phyloP scores from a whole-genome alignment of 495 filamentous ascomycete genomes.

The Daldinia vernicosa region DNA sequence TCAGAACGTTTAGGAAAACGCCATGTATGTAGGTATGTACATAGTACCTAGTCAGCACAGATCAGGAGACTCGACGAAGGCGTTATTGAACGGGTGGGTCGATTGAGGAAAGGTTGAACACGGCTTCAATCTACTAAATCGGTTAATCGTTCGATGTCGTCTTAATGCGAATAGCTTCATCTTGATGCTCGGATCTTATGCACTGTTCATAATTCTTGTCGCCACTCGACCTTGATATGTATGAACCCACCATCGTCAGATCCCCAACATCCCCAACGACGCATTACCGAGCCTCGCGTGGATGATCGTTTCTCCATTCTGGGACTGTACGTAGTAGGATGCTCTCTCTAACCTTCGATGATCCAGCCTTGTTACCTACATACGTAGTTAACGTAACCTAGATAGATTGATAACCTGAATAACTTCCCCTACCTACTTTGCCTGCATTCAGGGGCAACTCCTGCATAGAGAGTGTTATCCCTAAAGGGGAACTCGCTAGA shows the following conservation, averaged over 20 bases:
- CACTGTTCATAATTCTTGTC: conserved; percentile 10
- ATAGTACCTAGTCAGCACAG: conserved; percentile 16
- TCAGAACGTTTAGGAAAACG: too few relatives aligned
- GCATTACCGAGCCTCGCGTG: conserved; percentile 2
- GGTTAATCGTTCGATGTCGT: conserved; percentile 31
- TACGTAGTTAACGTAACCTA: conserved; percentile 12
- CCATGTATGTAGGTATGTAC: too few relatives aligned
- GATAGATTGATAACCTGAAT: conserved; percentile 21
- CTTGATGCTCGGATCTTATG: conserved; percentile 15
- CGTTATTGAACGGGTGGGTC: conserved; percentile 26
- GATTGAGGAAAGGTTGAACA: conserved; percentile 21
- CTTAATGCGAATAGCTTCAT: conserved; percentile 36
- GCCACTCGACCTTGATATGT: conserved; percentile 9
- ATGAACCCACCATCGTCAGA: conserved; percentile 39
- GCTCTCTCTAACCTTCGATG: conserved; percentile 26
- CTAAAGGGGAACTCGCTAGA: conserved; percentile 16
- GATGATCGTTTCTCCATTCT: conserved; percentile 14
- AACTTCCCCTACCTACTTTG: conserved; percentile 1
- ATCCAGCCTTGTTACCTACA: conserved; percentile 29
- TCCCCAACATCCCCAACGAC: conserved; percentile 8
- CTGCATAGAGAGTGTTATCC: conserved; percentile 17
- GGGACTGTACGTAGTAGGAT: conserved; percentile 4
- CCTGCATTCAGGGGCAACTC: conserved; percentile 34
- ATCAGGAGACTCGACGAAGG: conserved; percentile 33
- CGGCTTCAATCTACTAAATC: conserved; percentile 26